Evolutionary conservation across 192 early-diverging fungal species (phyloP).

Genomic region (Cetraspora pellucida): DNA sequence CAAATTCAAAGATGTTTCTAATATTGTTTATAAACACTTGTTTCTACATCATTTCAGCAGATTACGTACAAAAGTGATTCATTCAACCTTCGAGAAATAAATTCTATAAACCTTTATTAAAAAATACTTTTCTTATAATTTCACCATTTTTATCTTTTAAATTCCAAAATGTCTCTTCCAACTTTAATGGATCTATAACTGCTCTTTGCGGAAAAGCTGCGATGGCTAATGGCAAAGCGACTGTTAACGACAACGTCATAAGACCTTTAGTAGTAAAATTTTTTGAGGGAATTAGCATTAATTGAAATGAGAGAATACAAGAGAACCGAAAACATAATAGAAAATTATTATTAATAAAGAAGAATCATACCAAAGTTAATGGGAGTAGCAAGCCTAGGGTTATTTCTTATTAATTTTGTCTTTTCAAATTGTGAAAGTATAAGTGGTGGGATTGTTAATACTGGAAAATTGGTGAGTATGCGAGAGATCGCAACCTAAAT

Average conservation of each 20-base stretch:
- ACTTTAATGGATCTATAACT: conserved; percentile 53
- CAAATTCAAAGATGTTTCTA: no score
- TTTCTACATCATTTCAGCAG: no score
- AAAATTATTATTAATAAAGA: neutral
- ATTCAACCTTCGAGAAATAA: no score
- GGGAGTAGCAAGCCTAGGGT: conserved; percentile 59
- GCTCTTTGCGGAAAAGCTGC: conserved; percentile 79
- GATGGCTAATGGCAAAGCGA: conserved; percentile 75
- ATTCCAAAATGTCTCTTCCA: conserved; percentile 68
- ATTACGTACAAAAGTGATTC: neutral
- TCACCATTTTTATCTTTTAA: conserved; percentile 63
- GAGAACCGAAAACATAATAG: neutral
- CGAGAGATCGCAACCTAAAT: conserved; percentile 73
- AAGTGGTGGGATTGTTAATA: conserved; percentile 72
- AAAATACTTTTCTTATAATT: conserved; percentile 63
- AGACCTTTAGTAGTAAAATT: conserved; percentile 39
- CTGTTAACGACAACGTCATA: conserved; percentile 70
- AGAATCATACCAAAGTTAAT: conserved; percentile 59
- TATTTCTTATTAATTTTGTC: conserved; percentile 55
- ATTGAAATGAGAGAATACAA: no score
- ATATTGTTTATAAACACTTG: no score
- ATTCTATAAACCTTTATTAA: conserved; percentile 75
- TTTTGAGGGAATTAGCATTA: neutral
- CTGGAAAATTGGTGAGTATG: conserved; percentile 71
- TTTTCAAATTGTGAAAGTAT: conserved; percentile 67